Evolutionary conservation across 352 stramenopile genomes (phyloP).

Genomic region (Phytophthora kernoviae): DNA sequence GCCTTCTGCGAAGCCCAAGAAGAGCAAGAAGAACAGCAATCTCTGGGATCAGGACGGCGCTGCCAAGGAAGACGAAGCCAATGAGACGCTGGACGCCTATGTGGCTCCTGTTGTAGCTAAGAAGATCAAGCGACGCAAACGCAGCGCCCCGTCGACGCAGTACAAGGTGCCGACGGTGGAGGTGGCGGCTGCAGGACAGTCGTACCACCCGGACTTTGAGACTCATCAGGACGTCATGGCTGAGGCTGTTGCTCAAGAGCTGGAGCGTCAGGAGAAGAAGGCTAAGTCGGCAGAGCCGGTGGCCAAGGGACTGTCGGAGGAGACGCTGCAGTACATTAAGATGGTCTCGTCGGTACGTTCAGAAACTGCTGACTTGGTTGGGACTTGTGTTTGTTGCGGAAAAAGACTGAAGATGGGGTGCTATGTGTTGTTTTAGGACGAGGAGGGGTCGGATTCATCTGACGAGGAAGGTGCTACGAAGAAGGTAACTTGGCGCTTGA

Average conservation of each 20-base stretch:
- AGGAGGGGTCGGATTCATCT: slow-evolving; percentile 44
- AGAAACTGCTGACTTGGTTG: slow-evolving; percentile 3
- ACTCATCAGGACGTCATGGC: slow-evolving; percentile 83
- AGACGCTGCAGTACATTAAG: slow-evolving; percentile 85
- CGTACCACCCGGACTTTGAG: slow-evolving; percentile 86
- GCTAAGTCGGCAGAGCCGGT: slow-evolving; percentile 55
- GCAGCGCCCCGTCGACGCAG: slow-evolving; percentile 55
- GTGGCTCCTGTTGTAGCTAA: slow-evolving; percentile 61
- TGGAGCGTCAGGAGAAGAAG: slow-evolving; percentile 62
- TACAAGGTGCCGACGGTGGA: slow-evolving; percentile 78
- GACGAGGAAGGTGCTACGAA: slow-evolving; percentile 48
- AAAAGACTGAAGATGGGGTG: neutral
- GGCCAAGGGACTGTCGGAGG: slow-evolving; percentile 66
- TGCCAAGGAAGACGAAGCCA: slow-evolving; percentile 40
- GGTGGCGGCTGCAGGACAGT: slow-evolving; percentile 76
- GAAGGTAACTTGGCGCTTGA: slow-evolving; percentile 5
- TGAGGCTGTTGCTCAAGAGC: slow-evolving; percentile 66
- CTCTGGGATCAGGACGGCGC: slow-evolving; percentile 58
- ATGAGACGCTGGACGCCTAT: slow-evolving; percentile 59
- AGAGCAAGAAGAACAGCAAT: slow-evolving; percentile 21
- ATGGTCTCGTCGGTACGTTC: slow-evolving; percentile 46
- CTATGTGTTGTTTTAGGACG: slow-evolving; percentile 24
- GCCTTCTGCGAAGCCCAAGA: slow-evolving; percentile 13
- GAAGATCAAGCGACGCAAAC: slow-evolving; percentile 61
- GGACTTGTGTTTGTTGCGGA: neutral